Base-by-base conservation (phyloP, 176 grass and related monocot species). In the Guadua angustifolia region DNA sequence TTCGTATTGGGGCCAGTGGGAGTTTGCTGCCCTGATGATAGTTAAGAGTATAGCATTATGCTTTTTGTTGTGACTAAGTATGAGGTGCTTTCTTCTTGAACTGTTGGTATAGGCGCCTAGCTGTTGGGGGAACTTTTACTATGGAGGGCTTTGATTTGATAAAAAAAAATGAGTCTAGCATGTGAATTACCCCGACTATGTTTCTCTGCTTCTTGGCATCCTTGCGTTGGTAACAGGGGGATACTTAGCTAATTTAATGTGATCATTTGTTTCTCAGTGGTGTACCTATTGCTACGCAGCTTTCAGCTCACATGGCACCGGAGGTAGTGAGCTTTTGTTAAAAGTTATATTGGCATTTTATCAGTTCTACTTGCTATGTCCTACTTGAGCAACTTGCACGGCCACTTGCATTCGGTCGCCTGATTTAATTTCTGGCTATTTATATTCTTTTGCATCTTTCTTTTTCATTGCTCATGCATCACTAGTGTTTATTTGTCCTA, bases 361-460 rank as follows among this genome's bases (percentile, higher is more conserved):
- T 77, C 59, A 64, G 55, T 83, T 77, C 0, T 63, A 36, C 12
- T 4, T 71, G 44, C 11, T 79, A 74, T 71, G 46, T 80, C 58
- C 50, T 85, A 40, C 21, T 86, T 63, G 29, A 52, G 17, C 14
- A 68, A 52, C 4, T 79, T 24, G 40, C 19, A 47, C 9, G 2
- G 7, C 6, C 2, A 38, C 24, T 49, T 7, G 1, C 7, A 8
- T 24, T 73, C 19, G 2, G 50, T 32, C 35, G 11, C 2, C 12
- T 82, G 38, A 73, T 73, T n/a, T 73, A 16, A 47, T 46, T 17
- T 9, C 33, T 61, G n/a, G 4, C 22, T 19, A 68, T 68, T 32
- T 2, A 39, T 33, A 39, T 33, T 16, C 12, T 81, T 66, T 19
- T n/a, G 5, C 24, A 15, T 70, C 5, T 66, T 86, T 68, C 12